Evolutionary conservation across 371 early-diverging fungal species (phyloP).

Genomic region (Actinomortierella wolfii): DNA sequence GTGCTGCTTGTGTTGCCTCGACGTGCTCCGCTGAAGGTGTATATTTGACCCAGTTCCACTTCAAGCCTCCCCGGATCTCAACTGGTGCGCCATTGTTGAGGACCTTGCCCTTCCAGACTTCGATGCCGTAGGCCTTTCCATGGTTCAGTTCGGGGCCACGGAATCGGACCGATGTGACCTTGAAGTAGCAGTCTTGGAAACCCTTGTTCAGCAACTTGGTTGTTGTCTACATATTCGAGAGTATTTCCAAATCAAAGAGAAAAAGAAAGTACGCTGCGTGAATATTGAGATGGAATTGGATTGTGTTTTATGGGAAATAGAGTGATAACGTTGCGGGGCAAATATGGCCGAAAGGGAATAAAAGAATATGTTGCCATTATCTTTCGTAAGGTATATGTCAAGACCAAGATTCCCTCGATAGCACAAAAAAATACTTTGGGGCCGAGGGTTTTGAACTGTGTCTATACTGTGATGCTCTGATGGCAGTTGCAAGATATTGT

Average conservation of each 20-base stretch:
- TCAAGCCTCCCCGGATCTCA: constrained; percentile 47
- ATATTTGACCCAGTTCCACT: constrained; percentile 48
- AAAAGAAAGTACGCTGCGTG: not conserved
- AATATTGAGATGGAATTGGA: too few relatives aligned
- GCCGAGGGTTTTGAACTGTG: too few relatives aligned
- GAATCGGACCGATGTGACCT: constrained; percentile 39
- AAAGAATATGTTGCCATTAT: too few relatives aligned
- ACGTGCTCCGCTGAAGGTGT: constrained; percentile 43
- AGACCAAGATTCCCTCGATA: too few relatives aligned
- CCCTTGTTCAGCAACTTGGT: constrained; percentile 45
- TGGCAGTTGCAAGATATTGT: too few relatives aligned
- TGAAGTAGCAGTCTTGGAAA: constrained; percentile 46
- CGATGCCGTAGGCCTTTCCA: constrained; percentile 44
- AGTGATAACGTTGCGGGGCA: too few relatives aligned
- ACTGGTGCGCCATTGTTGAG: constrained; percentile 45
- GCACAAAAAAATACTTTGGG: too few relatives aligned
- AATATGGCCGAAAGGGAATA: too few relatives aligned
- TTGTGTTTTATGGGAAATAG: too few relatives aligned
- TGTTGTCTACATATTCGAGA: constrained; percentile 21
- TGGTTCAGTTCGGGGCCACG: constrained; percentile 39
- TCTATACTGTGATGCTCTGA: too few relatives aligned
- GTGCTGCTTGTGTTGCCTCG: constrained; percentile 9
- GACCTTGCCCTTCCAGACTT: constrained; percentile 47
- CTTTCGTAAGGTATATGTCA: too few relatives aligned
- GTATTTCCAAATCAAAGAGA: too few relatives aligned